Evolutionary conservation across 495 filamentous ascomycete genomes (phyloP).

Genomic region (Immersiella caudata): DNA sequence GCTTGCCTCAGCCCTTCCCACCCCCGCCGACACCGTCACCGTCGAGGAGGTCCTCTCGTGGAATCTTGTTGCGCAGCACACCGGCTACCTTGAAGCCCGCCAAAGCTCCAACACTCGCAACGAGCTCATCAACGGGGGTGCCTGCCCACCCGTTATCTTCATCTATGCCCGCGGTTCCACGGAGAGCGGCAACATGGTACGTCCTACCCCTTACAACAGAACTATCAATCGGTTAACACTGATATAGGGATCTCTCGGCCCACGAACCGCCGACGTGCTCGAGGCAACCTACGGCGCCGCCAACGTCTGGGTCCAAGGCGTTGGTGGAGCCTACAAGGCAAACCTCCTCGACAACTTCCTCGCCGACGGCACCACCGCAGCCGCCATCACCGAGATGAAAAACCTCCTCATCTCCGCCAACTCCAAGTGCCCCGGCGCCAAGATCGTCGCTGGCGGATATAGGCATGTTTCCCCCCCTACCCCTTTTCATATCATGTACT

Average conservation of each 20-base stretch:
- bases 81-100: conserved; percentile 15
- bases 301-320: conserved; percentile 42
- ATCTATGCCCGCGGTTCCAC: conserved; percentile 51
- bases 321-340: conserved; percentile 42
- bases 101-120: conserved; percentile 10
- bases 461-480: conserved; percentile 22
- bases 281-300: conserved; percentile 29
- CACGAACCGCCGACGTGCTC: conserved; percentile 36
- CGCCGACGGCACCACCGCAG: conserved; percentile 37
- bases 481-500: background rate
- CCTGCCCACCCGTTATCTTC: conserved; percentile 54
- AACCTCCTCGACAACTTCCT: conserved; percentile 40
- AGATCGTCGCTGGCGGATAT: conserved; percentile 45
- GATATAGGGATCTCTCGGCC: conserved; percentile 33
- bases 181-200: conserved; percentile 55
- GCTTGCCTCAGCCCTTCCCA: conserved; percentile 21
- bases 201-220: background rate
- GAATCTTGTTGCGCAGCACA: conserved; percentile 11
- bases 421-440: conserved; percentile 39
- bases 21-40: background rate
- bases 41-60: conserved; percentile 20
- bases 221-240: background rate
- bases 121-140: conserved; percentile 21
- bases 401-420: conserved; percentile 38
- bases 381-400: conserved; percentile 40